These are phyloP conservation scores for Rutstroemia sp. DNA, from an alignment of 2,329 filamentous ascomycete genomes.

Conservation along the genomic window DNA sequence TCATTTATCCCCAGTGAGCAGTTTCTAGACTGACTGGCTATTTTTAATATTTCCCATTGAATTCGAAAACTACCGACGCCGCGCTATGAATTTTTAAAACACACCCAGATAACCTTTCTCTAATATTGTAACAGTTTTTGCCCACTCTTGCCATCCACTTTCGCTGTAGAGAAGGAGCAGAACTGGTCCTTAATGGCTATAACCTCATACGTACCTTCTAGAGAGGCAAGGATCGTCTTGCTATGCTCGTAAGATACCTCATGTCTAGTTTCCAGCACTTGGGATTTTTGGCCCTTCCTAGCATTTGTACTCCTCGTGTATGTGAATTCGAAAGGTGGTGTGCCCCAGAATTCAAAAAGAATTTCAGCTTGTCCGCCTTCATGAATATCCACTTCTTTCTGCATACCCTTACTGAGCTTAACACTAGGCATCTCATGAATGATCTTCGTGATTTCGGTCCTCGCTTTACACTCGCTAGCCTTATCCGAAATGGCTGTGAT, in stretches of 20 bases:
- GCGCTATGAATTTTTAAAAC: conserved; percentile 26
- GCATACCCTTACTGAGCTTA: conserved; percentile 75
- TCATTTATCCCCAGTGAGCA: not conserved
- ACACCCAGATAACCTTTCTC: conserved; percentile 9
- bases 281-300: conserved; percentile 65
- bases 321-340: conserved; percentile 94
- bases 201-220: conserved; percentile 96
- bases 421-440: conserved; percentile 93
- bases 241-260: conserved; percentile 75
- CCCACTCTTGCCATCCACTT: conserved; percentile 42
- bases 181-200: conserved; percentile 90
- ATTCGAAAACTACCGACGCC: conserved; percentile 24
- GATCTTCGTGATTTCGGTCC: conserved; percentile 67
- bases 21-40: not conserved
- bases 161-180: conserved; percentile 78
- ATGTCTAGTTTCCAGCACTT: conserved; percentile 83
- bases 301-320: conserved; percentile 88
- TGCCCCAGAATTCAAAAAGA: conserved; percentile 89
- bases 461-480: conserved; percentile 78
- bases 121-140: conserved; percentile 30
- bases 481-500: conserved; percentile 84
- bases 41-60: not conserved
- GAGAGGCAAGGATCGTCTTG: conserved; percentile 76
- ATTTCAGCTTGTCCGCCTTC: conserved; percentile 94
- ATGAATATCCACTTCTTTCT: conserved; percentile 84